phyloP scores from a whole-genome alignment of 306 rosid species.

The Hippophae tibetana region DNA sequence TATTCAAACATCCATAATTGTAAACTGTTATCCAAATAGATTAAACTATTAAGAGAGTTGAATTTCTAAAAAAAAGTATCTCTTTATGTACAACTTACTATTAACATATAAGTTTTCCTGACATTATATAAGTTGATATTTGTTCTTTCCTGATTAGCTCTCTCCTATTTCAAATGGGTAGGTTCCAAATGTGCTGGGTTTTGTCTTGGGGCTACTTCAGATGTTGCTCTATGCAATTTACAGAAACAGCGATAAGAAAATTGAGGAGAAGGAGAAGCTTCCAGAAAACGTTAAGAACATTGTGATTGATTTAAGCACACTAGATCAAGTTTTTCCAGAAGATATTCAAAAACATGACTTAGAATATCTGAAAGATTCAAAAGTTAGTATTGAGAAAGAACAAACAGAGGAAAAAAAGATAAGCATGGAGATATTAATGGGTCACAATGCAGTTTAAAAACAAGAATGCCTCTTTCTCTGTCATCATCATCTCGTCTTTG shows the following conservation, averaged over 20 bases:
- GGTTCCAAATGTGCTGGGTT: conserved; percentile 73
- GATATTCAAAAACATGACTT: not conserved
- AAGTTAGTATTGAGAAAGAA: not conserved
- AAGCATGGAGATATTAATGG: not conserved
- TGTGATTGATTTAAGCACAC: conserved; percentile 9
- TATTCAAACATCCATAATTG: too few relatives aligned
- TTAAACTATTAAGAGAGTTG: too few relatives aligned
- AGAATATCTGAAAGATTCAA: not conserved
- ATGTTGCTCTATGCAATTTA: conserved; percentile 56
- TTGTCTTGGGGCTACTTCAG: conserved; percentile 49
- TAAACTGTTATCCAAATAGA: too few relatives aligned
- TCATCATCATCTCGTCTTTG: not conserved
- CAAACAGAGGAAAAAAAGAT: not conserved
- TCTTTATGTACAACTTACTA: too few relatives aligned
- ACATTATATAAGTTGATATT: not conserved
- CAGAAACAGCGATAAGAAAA: conserved; percentile 17
- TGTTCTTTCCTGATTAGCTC: not conserved
- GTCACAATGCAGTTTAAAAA: too few relatives aligned
- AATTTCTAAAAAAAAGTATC: too few relatives aligned
- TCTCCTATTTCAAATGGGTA: not conserved
- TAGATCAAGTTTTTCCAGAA: conserved; percentile 20
- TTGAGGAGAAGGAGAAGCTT: conserved; percentile 14
- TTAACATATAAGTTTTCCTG: not conserved
- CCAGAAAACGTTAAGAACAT: conserved; percentile 15
- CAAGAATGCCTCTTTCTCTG: too few relatives aligned